Evolutionary conservation across 495 filamentous ascomycete species (phyloP).

Genomic region (Lepidopterella palustris): DNA sequence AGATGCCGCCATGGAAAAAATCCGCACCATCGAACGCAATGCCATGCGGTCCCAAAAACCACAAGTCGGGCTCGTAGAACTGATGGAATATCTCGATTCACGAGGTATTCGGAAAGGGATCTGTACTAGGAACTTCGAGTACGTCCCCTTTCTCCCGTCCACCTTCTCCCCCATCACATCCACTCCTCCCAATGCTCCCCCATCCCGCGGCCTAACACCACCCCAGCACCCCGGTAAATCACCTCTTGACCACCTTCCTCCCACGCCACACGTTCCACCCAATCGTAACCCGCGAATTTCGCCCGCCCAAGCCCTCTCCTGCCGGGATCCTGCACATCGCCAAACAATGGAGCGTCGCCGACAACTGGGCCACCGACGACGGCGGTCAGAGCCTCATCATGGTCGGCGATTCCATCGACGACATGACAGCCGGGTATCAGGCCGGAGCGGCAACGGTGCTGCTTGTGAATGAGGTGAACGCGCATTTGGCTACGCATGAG

Average conservation of each 20-base stretch:
- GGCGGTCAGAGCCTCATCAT: conserved; percentile 43
- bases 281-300: conserved; percentile 80
- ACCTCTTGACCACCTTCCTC: conserved; percentile 72
- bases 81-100: conserved; percentile 76
- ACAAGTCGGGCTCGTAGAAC: conserved; percentile 63
- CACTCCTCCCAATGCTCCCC: conserved; percentile 27
- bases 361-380: conserved; percentile 7
- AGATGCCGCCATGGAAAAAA: conserved; percentile 57
- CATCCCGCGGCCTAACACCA: background rate
- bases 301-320: conserved; percentile 80
- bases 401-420: conserved; percentile 87
- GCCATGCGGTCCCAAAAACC: conserved; percentile 74
- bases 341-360: conserved; percentile 57
- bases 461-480: conserved; percentile 74
- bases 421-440: conserved; percentile 79
- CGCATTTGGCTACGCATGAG: conserved; percentile 62
- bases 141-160: conserved; percentile 16
- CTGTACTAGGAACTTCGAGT: conserved; percentile 93
- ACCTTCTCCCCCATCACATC: conserved; percentile 21
- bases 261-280: conserved; percentile 61
- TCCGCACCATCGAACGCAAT: conserved; percentile 69
- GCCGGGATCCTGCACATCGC: conserved; percentile 85
- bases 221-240: conserved; percentile 52
- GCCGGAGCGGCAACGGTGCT: conserved; percentile 89
- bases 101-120: conserved; percentile 66